Percentiles rank a stretch among this genome's conserved stretches.
These are phyloP conservation scores for Lasiodiplodia sp. DNA, from an alignment of 2,329 filamentous ascomycete genomes.

Conservation along the genomic window DNA sequence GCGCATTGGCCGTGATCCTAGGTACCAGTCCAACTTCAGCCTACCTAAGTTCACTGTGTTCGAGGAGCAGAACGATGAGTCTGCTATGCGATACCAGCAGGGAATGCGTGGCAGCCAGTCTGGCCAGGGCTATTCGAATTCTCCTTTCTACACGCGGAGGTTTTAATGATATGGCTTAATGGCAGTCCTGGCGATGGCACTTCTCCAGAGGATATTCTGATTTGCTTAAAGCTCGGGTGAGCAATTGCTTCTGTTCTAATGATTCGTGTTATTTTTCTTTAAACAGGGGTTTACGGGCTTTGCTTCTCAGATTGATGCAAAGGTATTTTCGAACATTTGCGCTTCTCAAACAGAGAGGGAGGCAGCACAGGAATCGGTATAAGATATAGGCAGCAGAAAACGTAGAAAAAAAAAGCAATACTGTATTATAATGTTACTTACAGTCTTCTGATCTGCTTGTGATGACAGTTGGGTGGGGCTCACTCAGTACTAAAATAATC, in stretches of 20 bases:
- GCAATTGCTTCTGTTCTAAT: background rate
- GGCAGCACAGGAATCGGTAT: background rate
- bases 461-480: background rate
- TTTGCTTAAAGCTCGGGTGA: background rate
- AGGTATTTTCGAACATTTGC: background rate
- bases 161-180: background rate
- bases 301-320: background rate
- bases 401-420: background rate
- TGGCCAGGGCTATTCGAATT: background rate
- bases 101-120: background rate
- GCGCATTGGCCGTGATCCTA: slow-evolving; percentile 29
- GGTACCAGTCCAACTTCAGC: slow-evolving; percentile 14
- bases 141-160: background rate
- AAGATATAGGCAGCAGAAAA: background rate
- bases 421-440: background rate
- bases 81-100: background rate
- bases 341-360: background rate
- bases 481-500: background rate
- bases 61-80: slow-evolving; percentile 11
- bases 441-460: background rate
- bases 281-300: background rate
- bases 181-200: background rate
- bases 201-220: background rate
- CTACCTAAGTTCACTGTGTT: slow-evolving; percentile 8
- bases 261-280: background rate